Conservation (phyloP, 1,139 yeast genomes). For the Debaryomyces coudertii region DNA sequence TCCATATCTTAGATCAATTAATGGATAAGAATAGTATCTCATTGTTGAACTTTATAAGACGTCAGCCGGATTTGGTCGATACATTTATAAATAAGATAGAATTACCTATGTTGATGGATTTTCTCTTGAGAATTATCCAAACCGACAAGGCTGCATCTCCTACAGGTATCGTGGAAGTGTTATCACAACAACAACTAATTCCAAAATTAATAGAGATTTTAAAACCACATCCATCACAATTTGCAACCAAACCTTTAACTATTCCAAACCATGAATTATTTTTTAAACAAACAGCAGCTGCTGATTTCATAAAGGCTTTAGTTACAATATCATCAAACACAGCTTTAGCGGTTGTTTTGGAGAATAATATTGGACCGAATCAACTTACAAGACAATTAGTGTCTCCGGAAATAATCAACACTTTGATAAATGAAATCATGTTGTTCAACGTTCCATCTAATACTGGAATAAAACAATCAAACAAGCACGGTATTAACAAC, state of each 20-base stretch:
- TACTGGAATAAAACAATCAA: conserved; percentile 27
- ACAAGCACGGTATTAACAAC: conserved; percentile 51
- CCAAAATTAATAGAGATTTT: conserved; percentile 55
- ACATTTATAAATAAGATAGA: conserved; percentile 57
- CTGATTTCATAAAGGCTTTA: conserved; percentile 92
- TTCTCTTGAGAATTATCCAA: conserved; percentile 60
- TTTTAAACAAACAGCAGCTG: conserved; percentile 88
- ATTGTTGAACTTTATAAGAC: conserved; percentile 56
- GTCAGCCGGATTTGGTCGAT: conserved; percentile 56
- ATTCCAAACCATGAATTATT: conserved; percentile 43
- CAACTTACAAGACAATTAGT: conserved; percentile 50
- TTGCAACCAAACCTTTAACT: conserved; percentile 20
- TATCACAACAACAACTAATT: conserved; percentile 54
- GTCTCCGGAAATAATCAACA: conserved; percentile 37
- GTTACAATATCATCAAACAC: conserved; percentile 86
- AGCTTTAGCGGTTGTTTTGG: conserved; percentile 49
- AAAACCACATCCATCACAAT: conserved; percentile 47
- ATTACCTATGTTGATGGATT: conserved; percentile 60
- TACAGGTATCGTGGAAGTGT: conserved; percentile 59
- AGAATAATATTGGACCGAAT: conserved; percentile 53
- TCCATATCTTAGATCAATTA: conserved; percentile 49
- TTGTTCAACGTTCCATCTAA: conserved; percentile 25
- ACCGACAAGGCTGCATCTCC: conserved; percentile 69
- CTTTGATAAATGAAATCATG: conserved; percentile 48
- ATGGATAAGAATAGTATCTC: conserved; percentile 52